Base-by-base conservation (phyloP, 345 rosid species). In the Physaria fendleri region DNA sequence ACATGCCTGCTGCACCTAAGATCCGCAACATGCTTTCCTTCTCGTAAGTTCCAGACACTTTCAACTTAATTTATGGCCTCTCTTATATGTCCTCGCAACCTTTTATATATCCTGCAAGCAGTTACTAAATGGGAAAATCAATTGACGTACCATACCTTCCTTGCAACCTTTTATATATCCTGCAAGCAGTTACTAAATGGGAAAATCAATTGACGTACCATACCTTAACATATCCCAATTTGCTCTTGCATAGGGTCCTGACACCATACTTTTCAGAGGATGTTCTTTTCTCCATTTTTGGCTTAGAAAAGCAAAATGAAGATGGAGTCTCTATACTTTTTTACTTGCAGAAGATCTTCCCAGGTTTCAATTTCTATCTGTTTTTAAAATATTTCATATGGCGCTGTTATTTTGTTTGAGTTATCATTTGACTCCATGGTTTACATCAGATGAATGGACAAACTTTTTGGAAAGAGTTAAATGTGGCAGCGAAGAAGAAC, bases 301-400 rank as follows among this genome's bases (percentile, higher is more conserved):
- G 78, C 27, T 71, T 87, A 68, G 75, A 81, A 56, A 47, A 67
- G 58, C 79, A 69, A 56, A 87, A 87, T 76, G 95, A 87, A 74
- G 95, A 87, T 78, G 95, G 91, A 57, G 87, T 84, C 65, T 82
- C 95, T 11, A 82, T 81, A 66, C 79, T 87, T 30, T 87, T 87
- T 65, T 84, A 87, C 80, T 69, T 87, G 80, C 88, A 87, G 74
- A 84, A 79, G 42, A 87, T 87, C 62, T 87, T 74, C 65, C 95
- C 95, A 73, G 95, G 95, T 84, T 71, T 22, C 45, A 65, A 62
- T 54, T 50, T 21, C 35, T 6, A 27, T 47, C 25, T 20, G 37
- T 37, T 40, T 37, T 40, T 42, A 3, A n/a, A 9, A 6, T 3
- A 47, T 38, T 43, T 50, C 34, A 37, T 65, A 28, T n/a, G 34